Base-by-base conservation (phyloP, 1,284 basidiomycete genomes). In the Albatrellus sp. region DNA sequence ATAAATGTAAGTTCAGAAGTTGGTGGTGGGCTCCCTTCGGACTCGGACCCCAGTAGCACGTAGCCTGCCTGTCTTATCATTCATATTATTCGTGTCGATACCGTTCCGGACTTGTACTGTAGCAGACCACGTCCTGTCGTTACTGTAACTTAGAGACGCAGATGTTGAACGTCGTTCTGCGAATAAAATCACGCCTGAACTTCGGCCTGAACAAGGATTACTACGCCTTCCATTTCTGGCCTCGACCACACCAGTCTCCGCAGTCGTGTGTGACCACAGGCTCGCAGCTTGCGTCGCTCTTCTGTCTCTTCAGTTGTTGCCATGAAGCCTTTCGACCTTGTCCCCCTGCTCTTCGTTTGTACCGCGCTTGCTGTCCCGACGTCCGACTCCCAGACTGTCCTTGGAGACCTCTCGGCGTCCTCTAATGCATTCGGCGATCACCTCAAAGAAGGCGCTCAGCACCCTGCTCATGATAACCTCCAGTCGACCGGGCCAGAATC, bases 401-500 rank as follows among this genome's bases (percentile, higher is more conserved):
- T 69, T 1, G 55, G 53, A n/a, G 59, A 60, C 37, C 42, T 55
- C 14, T 38, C 48, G n/a, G 50, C 50, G 8, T 38, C 54, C 19
- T 28, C 42, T n/a, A 44, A 49, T 17, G 32, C 42, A 30, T 35
- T 37, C 12, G 32, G 20, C 9, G 42, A 45, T 16, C 48, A 44
- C 41, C 37, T 54, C 34, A 50, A 67, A 34, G 60, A 63, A 46
- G 68, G 68, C 44, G 58, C 67, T 11, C 63, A 68, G 55, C 59
- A 67, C 48, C 58, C 63, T 9, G 62, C 70, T 35, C 53, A 72
- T 44, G 57, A 60, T 19, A 65, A 62, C 7, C 46, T 43, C 40
- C 38, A 46, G 13, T 35, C 43, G 10, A 48, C 55, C 3, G 48
- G 55, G 16, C 44, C 54, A 10, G 45, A 54, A 42, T 70, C 75